phyloP scores from a whole-genome alignment of 1,139 yeast genomes.

The Debaryomyces sp. region DNA sequence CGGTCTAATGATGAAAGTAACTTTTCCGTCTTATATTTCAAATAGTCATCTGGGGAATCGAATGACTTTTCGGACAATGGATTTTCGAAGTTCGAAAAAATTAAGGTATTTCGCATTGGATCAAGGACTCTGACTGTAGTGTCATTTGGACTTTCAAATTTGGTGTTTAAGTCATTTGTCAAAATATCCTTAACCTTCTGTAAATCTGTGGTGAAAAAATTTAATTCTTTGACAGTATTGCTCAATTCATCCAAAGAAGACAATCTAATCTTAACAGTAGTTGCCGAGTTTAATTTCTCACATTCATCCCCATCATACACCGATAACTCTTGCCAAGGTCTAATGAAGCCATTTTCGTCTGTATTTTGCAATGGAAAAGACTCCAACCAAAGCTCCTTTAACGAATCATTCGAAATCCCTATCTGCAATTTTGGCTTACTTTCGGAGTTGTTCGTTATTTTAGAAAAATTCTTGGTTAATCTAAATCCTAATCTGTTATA shows the following conservation, averaged over 20 bases:
- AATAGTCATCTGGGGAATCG: slow-evolving; percentile 32
- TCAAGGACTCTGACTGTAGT: slow-evolving; percentile 39
- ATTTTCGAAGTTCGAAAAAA: slow-evolving; percentile 40
- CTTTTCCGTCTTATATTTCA: slow-evolving; percentile 20
- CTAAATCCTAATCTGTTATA: slow-evolving; percentile 62
- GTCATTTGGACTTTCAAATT: slow-evolving; percentile 16
- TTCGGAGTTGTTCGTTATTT: slow-evolving; percentile 45
- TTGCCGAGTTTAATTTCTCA: slow-evolving; percentile 30
- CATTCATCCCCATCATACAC: slow-evolving; percentile 55
- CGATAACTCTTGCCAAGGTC: slow-evolving; percentile 61
- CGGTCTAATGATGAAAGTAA: slow-evolving; percentile 17
- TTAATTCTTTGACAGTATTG: slow-evolving; percentile 37
- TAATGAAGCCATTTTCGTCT: slow-evolving; percentile 47
- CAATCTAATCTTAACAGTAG: slow-evolving; percentile 60
- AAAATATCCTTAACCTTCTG: slow-evolving; percentile 39
- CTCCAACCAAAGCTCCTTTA: slow-evolving; percentile 72
- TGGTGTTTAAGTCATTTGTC: slow-evolving; percentile 19
- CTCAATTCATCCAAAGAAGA: slow-evolving; percentile 34
- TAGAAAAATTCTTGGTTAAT: slow-evolving; percentile 56
- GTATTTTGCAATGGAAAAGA: slow-evolving; percentile 61
- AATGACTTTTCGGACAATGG: slow-evolving; percentile 33
- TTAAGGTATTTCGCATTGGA: slow-evolving; percentile 58
- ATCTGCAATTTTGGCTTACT: slow-evolving; percentile 35
- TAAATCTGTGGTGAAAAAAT: slow-evolving; percentile 57
- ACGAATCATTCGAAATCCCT: slow-evolving; percentile 67